Percentiles rank a stretch among this genome's conserved stretches.
These are phyloP conservation scores for Capillidium rhysosporum DNA, from an alignment of 371 early-diverging fungal species.

Conservation along the genomic window DNA sequence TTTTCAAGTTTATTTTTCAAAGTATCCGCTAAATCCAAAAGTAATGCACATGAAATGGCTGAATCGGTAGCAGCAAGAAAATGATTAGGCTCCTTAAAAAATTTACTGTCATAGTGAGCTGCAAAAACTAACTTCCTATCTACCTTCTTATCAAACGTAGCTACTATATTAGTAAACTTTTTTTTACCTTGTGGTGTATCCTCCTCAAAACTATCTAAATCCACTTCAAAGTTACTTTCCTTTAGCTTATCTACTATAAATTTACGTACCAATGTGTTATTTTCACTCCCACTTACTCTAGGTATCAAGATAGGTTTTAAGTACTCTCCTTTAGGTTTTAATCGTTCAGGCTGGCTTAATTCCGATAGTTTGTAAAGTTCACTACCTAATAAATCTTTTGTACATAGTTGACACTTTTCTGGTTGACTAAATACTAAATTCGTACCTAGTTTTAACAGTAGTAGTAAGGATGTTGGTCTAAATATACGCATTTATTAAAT, in stretches of 20 bases:
- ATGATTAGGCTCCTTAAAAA: slow-evolving; percentile 16
- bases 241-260: slow-evolving; percentile 40
- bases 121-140: slow-evolving; percentile 55
- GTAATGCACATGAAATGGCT: slow-evolving; percentile 68
- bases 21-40: slow-evolving; percentile 59
- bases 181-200: slow-evolving; percentile 54
- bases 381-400: too few species aligned
- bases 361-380: too few species aligned
- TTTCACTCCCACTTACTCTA: slow-evolving; percentile 55
- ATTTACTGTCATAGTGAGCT: slow-evolving; percentile 85
- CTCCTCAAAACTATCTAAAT: slow-evolving; percentile 56
- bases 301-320: slow-evolving; percentile 42
- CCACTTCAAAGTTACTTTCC: slow-evolving; percentile 48
- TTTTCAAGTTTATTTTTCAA: slow-evolving; percentile 19
- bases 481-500: too few species aligned
- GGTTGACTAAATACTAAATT: too few species aligned
- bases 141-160: slow-evolving; percentile 57
- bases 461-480: too few species aligned
- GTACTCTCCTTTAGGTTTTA: slow-evolving; percentile 21
- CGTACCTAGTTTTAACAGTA: too few species aligned
- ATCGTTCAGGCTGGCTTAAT: background rate
- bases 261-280: slow-evolving; percentile 39
- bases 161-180: slow-evolving; percentile 68
- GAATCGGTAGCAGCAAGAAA: slow-evolving; percentile 76
- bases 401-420: too few species aligned